Evolutionary conservation across 208 protist genomes (phyloP), one percentile per base, ranked within the genome.

Genomic region (Acanthamoeba lenticulata): DNA sequence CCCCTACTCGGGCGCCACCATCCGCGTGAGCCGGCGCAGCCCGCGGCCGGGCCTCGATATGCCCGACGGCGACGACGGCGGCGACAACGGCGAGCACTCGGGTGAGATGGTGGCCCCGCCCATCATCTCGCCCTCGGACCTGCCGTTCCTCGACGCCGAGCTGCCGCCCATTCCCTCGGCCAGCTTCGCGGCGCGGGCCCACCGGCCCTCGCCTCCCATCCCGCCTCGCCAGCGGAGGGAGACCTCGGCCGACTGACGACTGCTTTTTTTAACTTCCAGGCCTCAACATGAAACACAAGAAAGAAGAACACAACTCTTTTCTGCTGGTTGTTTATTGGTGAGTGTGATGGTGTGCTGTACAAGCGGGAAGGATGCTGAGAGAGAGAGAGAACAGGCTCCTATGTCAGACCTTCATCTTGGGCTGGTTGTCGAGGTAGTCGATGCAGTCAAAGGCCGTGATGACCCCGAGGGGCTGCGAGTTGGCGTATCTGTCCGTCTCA

Each of bases 371-470:
- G n/a, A n/a, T n/a, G n/a, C n/a, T n/a, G n/a, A n/a, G n/a, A n/a
- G n/a, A n/a, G n/a, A n/a, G n/a, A n/a, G n/a, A n/a, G n/a, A n/a
- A n/a, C n/a, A n/a, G n/a, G n/a, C n/a, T n/a, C n/a, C n/a, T n/a
- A n/a, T n/a, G n/a, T n/a, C n/a, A n/a, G n/a, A n/a, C 19, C 62
- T 42, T 32, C 34, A 72, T 40, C 72, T 38, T 52, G 72, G 27
- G 42, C 34, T 83, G 36, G 42, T 45, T 40, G 40, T 44, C 72
- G 42, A 83, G 40, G 38, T 52, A 83, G 42, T 83, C 72, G 42
- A 83, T 83, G 29, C 72, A 83, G 21, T 83, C 72, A n/a, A 49
- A 83, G 27, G 72, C 72, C 21, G 72, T 83, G 42, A 83, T 83
- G 34, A 83, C 72, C 3, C 72, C 72, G 38, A 83, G 32, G 6